phyloP scores from a whole-genome alignment of 805 yeast genomes.

The Teunomyces stri region DNA sequence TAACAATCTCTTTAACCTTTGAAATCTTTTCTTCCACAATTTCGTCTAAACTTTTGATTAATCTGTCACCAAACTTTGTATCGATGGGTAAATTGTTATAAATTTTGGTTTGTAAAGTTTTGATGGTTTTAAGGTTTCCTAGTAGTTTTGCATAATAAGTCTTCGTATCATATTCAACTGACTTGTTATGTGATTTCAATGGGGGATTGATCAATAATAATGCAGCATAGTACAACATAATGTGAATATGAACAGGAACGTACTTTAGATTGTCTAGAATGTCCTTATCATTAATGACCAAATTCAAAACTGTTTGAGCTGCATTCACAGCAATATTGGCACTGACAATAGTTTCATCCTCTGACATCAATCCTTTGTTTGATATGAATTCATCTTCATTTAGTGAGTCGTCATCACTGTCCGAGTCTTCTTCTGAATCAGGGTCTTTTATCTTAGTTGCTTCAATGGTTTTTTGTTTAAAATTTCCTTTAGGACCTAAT shows the following conservation, averaged over 20 bases:
- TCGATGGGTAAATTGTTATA: slow-evolving; percentile 52
- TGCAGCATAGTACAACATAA: slow-evolving; percentile 69
- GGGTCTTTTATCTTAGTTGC: slow-evolving; percentile 3
- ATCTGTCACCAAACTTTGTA: slow-evolving; percentile 45
- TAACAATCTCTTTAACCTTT: slow-evolving; percentile 17
- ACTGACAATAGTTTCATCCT: slow-evolving; percentile 33
- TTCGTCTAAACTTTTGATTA: slow-evolving; percentile 34
- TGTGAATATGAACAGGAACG: slow-evolving; percentile 71
- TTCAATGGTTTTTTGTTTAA: slow-evolving; percentile 9
- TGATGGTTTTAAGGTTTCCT: slow-evolving; percentile 41
- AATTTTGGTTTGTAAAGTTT: slow-evolving; percentile 42
- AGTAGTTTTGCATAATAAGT: slow-evolving; percentile 27
- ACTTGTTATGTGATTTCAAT: slow-evolving; percentile 20
- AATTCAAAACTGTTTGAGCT: slow-evolving; percentile 58
- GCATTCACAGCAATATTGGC: slow-evolving; percentile 58
- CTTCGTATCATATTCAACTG: slow-evolving; percentile 21
- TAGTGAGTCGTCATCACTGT: slow-evolving; percentile 13
- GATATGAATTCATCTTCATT: slow-evolving; percentile 33
- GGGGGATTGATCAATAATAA: slow-evolving; percentile 53
- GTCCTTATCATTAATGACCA: slow-evolving; percentile 59
- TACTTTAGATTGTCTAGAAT: slow-evolving; percentile 54
- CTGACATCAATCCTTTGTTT: slow-evolving; percentile 29
- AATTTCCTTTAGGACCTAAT: neutral
- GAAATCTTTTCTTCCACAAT: slow-evolving; percentile 27
- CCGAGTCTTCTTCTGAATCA: slow-evolving; percentile 12